Base-by-base conservation (phyloP, 176 grass and related monocot genomes). In the Dactylis glomerata region DNA sequence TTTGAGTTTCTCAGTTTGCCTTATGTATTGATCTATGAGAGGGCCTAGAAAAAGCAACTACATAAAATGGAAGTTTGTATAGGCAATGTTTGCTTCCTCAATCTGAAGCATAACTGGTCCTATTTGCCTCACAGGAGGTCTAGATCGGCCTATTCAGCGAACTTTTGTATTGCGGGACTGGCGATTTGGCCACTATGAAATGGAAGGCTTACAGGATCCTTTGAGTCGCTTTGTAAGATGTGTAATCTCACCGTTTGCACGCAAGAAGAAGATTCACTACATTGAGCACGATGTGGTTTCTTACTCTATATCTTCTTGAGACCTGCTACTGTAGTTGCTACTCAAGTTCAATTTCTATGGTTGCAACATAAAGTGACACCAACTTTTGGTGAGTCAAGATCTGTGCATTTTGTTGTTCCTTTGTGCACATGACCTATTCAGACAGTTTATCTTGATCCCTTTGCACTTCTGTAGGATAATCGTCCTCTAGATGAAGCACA, bases 131-230 rank as follows among this genome's bases (percentile, higher is more conserved):
- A 75, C 73, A 98, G 96, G 96, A 56, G 93, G 93, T 50, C 80
- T 98, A 24, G 96, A 95, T 79, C 85, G 85, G 64, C 96, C 96
- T 89, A 92, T 93, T 80, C 83, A 90, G 46, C 80, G 96, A 82
- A 56, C 85, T 41, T 95, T 95, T 32, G 54, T 92, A 46, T 77
- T 88, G 59, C 87, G 91, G 54, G 93, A 98, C 82, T 98, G 91
- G 96, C 73, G 91, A 54, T 98, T 98, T 61, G 96, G 96, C 41
- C 93, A 93, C 77, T 98, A 95, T 87, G 89, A 98, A 93, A 95
- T 93, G 85, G 87, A 93, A 86, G 93, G 96, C 5, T 90, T 98
- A 81, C 96, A 93, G 85, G 96, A 98, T 78, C 91, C 87, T 40
- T 69, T 98, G 13, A 92, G 87, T 68, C 40, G 68, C 34, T 46